Conservation (phyloP, 1,284 basidiomycete species). For the Irpex sp. region DNA sequence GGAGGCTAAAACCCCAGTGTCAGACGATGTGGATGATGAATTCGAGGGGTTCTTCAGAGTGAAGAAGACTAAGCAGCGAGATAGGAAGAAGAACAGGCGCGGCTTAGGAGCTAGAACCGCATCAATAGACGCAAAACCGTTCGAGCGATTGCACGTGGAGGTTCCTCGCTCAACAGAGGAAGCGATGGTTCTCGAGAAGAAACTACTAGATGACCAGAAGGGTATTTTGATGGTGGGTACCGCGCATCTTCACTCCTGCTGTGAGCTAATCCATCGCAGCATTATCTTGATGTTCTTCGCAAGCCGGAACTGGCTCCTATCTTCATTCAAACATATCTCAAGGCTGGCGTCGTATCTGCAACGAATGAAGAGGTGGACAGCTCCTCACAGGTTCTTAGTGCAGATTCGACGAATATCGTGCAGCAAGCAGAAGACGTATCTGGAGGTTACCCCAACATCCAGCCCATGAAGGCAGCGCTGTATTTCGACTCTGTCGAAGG, state of each 20-base stretch:
- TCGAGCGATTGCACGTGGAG: conserved; percentile 23
- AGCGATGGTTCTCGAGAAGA: conserved; percentile 16
- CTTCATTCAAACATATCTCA: conserved; percentile 21
- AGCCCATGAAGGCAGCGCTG: conserved; percentile 44
- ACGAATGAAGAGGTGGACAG: neutral
- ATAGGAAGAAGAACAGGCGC: conserved; percentile 8
- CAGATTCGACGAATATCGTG: neutral
- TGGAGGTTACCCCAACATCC: conserved; percentile 31
- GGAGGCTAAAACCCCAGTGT: neutral
- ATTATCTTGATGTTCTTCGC: conserved; percentile 22
- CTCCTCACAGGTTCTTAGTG: too few species aligned
- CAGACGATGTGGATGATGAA: neutral
- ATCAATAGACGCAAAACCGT: conserved; percentile 22
- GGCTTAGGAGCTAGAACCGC: neutral
- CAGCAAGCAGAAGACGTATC: conserved; percentile 4
- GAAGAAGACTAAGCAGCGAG: conserved; percentile 9
- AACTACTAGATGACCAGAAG: conserved; percentile 24
- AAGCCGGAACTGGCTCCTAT: conserved; percentile 10
- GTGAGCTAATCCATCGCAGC: neutral
- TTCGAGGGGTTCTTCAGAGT: conserved; percentile 4
- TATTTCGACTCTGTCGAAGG: conserved; percentile 48
- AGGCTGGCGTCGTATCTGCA: neutral
- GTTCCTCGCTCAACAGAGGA: conserved; percentile 25
- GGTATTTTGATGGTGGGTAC: conserved; percentile 25
- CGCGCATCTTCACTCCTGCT: neutral